Base-by-base conservation (phyloP, 176 grass and related monocot genomes). In the Calamus simplicifolius region DNA sequence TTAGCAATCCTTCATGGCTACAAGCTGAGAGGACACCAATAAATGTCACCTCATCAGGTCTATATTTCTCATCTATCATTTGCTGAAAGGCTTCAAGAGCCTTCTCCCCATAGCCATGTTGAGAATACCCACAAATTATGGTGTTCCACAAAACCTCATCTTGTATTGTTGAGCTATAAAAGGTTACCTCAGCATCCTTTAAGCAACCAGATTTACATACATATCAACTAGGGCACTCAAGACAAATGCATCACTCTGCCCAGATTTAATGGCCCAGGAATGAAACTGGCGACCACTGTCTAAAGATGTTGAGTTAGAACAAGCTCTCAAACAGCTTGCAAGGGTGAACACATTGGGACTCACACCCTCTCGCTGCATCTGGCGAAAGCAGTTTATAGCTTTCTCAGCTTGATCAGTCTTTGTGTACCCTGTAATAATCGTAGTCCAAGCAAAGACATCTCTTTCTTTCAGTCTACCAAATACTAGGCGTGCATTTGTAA, bases 121-220 rank as follows among this genome's bases (percentile, higher is more conserved):
- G 29, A 59, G 60, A 62, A 55, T 80, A 77, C 51, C 64, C 50
- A 74, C 73, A 77, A 29, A 70, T 88, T 51, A 70, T 61, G 4
- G 29, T 70, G 30, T 77, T 77, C 71, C 80, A 71, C 60, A 25
- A 72, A 72, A 82, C 58, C 48, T 75, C 57, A 28, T 82, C 75
- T 4, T 4, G 31, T 19, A 18, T 70, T 50, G 29, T 69, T 55
- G 56, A 73, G 18, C 79, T 6, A 1, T 35, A 49, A 23, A 80
- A 80, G 31, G 64, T 23, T 7, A 65, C 56, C 61, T 58, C 60
- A 61, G 73, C 28, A 67, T 70, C 64, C 31, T 16, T 58, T 64
- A 77, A 28, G 51, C n/a, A 76, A 21, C 73, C 51, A 30, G 57
- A 77, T 83, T 79, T 35, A 52, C 50, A 69, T 83, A 73, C 63